Percentiles rank a stretch among this genome's conserved stretches.
Conservation (phyloP, 2,329 filamentous ascomycete species). For the Rhynchosporium secalis region DNA sequence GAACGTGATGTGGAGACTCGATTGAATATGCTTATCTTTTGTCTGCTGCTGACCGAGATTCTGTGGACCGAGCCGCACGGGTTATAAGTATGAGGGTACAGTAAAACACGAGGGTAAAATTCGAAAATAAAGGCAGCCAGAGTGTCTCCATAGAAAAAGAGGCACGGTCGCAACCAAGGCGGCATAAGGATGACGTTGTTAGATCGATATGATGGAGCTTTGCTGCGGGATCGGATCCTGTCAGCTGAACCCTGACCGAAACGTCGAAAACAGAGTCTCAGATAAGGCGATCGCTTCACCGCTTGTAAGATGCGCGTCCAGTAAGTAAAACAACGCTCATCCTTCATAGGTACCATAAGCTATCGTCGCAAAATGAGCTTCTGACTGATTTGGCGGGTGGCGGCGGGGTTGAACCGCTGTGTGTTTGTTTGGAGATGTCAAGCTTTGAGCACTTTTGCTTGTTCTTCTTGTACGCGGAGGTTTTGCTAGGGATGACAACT, state of each 20-base stretch:
- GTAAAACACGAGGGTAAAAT: not conserved
- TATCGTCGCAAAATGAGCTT: not conserved
- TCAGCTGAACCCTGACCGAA: slow-evolving; percentile 3
- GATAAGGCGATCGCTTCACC: slow-evolving; percentile 12
- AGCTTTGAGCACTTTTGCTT: not conserved
- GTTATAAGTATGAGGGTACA: not conserved
- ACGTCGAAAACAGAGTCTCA: not conserved
- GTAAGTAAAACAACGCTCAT: not conserved
- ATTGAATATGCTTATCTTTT: slow-evolving; percentile 1
- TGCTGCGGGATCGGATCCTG: not conserved
- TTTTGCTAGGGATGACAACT: not conserved
- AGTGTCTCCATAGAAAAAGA: not conserved
- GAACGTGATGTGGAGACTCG: not conserved
- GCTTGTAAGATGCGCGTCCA: slow-evolving; percentile 1
- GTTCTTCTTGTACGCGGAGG: not conserved
- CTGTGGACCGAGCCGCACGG: not conserved
- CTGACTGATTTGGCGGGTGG: no score
- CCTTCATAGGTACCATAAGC: not conserved
- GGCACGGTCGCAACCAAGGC: not conserved
- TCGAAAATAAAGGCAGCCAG: not conserved
- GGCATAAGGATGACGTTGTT: slow-evolving; percentile 2
- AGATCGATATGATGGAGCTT: not conserved
- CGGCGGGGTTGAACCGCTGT: not conserved
- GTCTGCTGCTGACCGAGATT: not conserved
- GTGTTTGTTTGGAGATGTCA: slow-evolving; percentile 10